A percentile compares a stretch with the other conserved stretches of the same genome.
Evolutionary conservation across 1,284 basidiomycete species (phyloP).

Genomic region (Heterobasidion occidentale): DNA sequence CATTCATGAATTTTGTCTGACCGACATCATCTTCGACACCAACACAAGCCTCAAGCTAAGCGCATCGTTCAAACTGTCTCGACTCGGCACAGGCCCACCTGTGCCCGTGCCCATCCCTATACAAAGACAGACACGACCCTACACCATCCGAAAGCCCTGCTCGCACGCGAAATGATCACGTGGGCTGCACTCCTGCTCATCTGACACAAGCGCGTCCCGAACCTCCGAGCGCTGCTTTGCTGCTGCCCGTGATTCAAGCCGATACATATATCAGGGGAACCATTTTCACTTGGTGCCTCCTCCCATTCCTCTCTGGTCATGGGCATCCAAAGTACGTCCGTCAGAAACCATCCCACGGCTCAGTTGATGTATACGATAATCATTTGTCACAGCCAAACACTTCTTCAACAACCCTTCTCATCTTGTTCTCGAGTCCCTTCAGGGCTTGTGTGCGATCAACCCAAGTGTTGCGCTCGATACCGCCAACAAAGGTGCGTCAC

Average conservation of each 20-base stretch:
- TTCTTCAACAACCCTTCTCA: conserved; percentile 62
- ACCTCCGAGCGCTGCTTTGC: not conserved
- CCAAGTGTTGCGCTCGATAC: conserved; percentile 63
- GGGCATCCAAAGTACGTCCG: conserved; percentile 19
- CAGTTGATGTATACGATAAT: too few species aligned
- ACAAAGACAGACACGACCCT: too few species aligned
- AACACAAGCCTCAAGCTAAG: too few species aligned
- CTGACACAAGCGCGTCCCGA: not conserved
- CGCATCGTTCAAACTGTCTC: too few species aligned
- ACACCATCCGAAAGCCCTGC: not conserved
- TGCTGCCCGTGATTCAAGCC: not conserved
- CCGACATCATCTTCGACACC: too few species aligned
- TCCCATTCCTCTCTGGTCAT: conserved; percentile 9
- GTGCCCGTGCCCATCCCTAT: too few species aligned
- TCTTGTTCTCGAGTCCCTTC: conserved; percentile 72
- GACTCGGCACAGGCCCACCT: too few species aligned
- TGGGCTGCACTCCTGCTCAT: not conserved
- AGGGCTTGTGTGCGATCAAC: conserved; percentile 67
- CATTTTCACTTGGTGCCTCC: not conserved
- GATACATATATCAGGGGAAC: not conserved
- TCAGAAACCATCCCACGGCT: not conserved
- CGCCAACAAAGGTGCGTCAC: conserved; percentile 47
- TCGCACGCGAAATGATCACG: not conserved
- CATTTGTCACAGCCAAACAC: conserved; percentile 49
- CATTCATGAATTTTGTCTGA: too few species aligned